Conservation (phyloP, 2,329 filamentous ascomycete species). For the Colletotrichum lentis region DNA sequence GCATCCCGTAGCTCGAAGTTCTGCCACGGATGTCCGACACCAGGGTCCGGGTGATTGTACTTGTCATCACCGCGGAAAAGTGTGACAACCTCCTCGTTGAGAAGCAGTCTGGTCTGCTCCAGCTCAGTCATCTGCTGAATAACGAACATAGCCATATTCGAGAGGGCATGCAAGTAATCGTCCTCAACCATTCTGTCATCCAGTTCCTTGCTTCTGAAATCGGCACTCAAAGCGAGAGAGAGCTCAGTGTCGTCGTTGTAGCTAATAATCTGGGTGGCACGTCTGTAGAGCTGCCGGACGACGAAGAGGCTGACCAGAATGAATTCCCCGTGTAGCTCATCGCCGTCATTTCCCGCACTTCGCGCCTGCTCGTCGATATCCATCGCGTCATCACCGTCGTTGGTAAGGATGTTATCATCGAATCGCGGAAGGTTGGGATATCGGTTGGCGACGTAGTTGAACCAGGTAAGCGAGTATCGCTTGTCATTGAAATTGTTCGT, state of each 20-base stretch:
- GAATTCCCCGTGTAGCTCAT: constrained; percentile 49
- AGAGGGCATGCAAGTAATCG: constrained; percentile 50
- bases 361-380: constrained; percentile 22
- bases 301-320: constrained; percentile 51
- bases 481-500: constrained; percentile 27
- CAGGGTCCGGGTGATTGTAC: constrained; percentile 17
- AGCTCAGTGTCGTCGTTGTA: constrained; percentile 38
- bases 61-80: constrained; percentile 47
- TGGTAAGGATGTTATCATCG: constrained; percentile 11
- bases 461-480: constrained; percentile 29
- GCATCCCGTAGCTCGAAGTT: constrained; percentile 29
- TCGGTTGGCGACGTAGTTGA: constrained; percentile 29
- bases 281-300: constrained; percentile 53
- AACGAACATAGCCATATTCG: constrained; percentile 49
- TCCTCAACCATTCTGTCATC: constrained; percentile 43
- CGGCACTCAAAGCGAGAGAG: constrained; percentile 46
- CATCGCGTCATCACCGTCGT: constrained; percentile 3
- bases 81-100: constrained; percentile 47
- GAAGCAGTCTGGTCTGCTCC: constrained; percentile 47
- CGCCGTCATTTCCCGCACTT: constrained; percentile 18
- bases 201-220: constrained; percentile 41
- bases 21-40: constrained; percentile 21
- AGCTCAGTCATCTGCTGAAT: constrained; percentile 50
- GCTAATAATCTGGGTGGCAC: constrained; percentile 47
- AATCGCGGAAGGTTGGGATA: constrained; percentile 24